A percentile compares a stretch with the other conserved stretches of the same genome.
Evolutionary conservation across 768 basidiomycete species (phyloP).

Genomic region (Rhodotorula toruloides): DNA sequence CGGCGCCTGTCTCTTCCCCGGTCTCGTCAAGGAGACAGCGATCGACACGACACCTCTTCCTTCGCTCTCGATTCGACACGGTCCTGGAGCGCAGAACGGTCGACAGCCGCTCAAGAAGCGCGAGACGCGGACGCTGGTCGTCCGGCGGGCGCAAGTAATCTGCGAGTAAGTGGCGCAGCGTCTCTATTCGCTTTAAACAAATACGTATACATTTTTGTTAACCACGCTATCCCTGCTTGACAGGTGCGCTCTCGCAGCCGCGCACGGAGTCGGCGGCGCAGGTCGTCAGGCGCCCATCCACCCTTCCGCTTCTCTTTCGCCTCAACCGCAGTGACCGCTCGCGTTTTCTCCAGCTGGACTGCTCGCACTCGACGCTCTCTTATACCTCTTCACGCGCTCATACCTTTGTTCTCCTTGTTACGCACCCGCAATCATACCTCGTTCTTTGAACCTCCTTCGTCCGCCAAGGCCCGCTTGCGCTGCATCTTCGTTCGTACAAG

Average conservation of each 20-base stretch:
- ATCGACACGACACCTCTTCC: constrained; percentile 46
- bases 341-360: too few relatives aligned
- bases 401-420: too few relatives aligned
- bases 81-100: constrained; percentile 38
- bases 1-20: constrained; percentile 80
- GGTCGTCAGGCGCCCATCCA: not conserved
- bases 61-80: constrained; percentile 37
- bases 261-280: constrained; percentile 13
- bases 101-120: constrained; percentile 51
- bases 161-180: constrained; percentile 60
- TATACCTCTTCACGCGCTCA: too few relatives aligned
- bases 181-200: too few relatives aligned
- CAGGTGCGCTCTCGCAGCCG: constrained; percentile 32
- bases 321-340: not conserved
- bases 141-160: constrained; percentile 76
- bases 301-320: not conserved
- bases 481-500: too few relatives aligned
- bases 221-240: too few relatives aligned
- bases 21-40: constrained; percentile 69
- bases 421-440: too few relatives aligned
- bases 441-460: too few relatives aligned
- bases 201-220: too few relatives aligned
- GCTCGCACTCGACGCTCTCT: too few relatives aligned
- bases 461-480: too few relatives aligned
- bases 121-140: constrained; percentile 55